These are phyloP conservation scores for Talaromyces trachyspermus DNA, from an alignment of 495 filamentous ascomycete species.

Conservation along the genomic window DNA sequence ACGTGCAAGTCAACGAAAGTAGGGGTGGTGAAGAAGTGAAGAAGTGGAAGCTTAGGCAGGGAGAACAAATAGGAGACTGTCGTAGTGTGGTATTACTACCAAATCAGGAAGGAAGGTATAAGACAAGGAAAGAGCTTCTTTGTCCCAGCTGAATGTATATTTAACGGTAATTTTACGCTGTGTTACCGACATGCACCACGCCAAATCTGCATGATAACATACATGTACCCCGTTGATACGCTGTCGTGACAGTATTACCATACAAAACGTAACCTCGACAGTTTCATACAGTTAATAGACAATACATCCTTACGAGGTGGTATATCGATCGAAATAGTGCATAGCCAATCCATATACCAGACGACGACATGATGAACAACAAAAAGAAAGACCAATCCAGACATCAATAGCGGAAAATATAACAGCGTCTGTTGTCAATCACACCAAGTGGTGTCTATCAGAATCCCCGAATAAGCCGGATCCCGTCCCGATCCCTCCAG, in stretches of 20 bases:
- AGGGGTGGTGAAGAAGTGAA: neutral
- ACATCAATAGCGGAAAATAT: neutral
- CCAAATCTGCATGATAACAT: too few relatives aligned
- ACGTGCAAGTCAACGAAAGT: too few relatives aligned
- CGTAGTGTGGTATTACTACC: too few relatives aligned
- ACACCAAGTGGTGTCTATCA: neutral
- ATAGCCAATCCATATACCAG: too few relatives aligned
- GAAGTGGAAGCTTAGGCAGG: neutral
- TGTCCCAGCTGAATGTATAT: neutral
- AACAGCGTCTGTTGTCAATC: neutral
- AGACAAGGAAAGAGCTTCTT: neutral
- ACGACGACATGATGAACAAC: too few relatives aligned
- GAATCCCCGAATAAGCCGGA: neutral
- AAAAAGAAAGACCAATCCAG: neutral
- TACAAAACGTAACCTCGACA: neutral
- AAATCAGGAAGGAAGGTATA: neutral
- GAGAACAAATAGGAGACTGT: neutral
- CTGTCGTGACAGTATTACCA: neutral
- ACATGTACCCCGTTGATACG: neutral
- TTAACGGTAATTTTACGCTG: neutral
- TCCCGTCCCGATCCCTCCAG: neutral
- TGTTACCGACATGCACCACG: neutral
- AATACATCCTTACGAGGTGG: neutral
- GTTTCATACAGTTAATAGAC: neutral
- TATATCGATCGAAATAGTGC: too few relatives aligned